phyloP scores from a whole-genome alignment of 1,139 yeast genomes.

The Spathaspora sp. region DNA sequence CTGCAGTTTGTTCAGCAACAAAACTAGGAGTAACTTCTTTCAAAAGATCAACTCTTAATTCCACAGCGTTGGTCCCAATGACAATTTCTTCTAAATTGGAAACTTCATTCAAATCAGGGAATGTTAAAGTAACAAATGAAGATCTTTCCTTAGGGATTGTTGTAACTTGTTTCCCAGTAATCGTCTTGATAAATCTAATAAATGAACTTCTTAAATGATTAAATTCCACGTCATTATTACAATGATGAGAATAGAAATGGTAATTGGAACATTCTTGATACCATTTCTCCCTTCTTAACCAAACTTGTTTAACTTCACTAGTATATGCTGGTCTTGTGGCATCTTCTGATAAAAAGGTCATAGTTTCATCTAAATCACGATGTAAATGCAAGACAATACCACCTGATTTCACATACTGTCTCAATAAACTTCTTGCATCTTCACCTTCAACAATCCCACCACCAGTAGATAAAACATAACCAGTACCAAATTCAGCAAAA shows the following conservation, averaged over 20 bases:
- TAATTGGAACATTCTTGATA: conserved; percentile 80
- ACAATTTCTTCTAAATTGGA: conserved; percentile 47
- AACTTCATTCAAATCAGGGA: conserved; percentile 49
- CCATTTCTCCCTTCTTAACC: conserved; percentile 79
- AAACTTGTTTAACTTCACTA: conserved; percentile 77
- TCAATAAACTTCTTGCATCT: conserved; percentile 62
- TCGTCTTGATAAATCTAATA: conserved; percentile 53
- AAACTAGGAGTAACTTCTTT: conserved; percentile 48
- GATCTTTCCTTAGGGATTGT: conserved; percentile 56
- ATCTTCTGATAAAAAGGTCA: conserved; percentile 70
- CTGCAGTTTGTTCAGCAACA: conserved; percentile 74
- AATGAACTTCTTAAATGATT: conserved; percentile 59
- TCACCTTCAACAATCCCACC: conserved; percentile 91
- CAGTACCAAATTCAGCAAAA: conserved; percentile 47
- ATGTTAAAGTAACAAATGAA: conserved; percentile 72
- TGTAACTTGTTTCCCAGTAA: conserved; percentile 55
- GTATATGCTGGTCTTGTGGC: conserved; percentile 84
- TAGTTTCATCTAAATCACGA: conserved; percentile 81
- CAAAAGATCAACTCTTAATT: conserved; percentile 75
- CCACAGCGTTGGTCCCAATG: conserved; percentile 78
- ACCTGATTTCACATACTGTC: conserved; percentile 53
- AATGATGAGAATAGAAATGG: conserved; percentile 75
- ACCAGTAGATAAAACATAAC: conserved; percentile 85
- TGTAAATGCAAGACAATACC: conserved; percentile 88
- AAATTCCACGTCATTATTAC: conserved; percentile 56